Base-by-base conservation (phyloP, 208 protist genomes). In the Trypanosoma lewisi region DNA sequence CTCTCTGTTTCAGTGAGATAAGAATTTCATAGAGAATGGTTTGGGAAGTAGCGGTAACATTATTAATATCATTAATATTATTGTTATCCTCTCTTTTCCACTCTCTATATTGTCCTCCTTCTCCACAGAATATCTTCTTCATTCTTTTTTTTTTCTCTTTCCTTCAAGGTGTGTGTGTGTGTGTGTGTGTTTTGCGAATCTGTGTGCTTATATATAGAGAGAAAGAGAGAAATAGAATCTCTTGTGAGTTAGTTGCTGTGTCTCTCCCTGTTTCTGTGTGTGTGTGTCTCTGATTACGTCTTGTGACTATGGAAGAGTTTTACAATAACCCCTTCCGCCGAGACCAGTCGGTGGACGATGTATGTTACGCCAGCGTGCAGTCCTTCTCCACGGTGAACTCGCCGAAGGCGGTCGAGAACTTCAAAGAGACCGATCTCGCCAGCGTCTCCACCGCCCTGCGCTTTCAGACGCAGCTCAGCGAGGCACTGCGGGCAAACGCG, bases 291-390 rank as follows among this genome's bases (percentile, higher is more conserved):
- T n/a, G n/a, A n/a, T n/a, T n/a, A n/a, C n/a, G n/a, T n/a, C n/a
- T n/a, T n/a, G n/a, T n/a, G 34, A 48, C 8, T 5, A 76, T 76
- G 70, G 70, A 76, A 39, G 58, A 70, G 7, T 89, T 88, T 68
- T 86, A 85, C 59, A 66, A 70, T 28, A 77, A 93, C 69, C 87
- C 87, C 23, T 90, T 93, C 25, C 28, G 27, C 11, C 28, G 60
- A 30, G 71, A 63, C 9, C 69, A 72, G 36, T 75, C 85, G 47
- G 67, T 88, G 11, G 70, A 92, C 56, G 77, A 86, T 27, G 42
- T 77, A 21, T 93, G 82, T 61, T 93, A 54, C 31, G 17, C 58
- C 45, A 39, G 21, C n/a, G 58, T 54, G 21, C 3, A 25, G 4
- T 64, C 47, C 1, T 39, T 17, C 12, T 14, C 58, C 9, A 27